A percentile compares a stretch with the other conserved stretches of the same genome.
Conservation (phyloP, 2,329 filamentous ascomycete genomes). For the Penicillium vulpinum region DNA sequence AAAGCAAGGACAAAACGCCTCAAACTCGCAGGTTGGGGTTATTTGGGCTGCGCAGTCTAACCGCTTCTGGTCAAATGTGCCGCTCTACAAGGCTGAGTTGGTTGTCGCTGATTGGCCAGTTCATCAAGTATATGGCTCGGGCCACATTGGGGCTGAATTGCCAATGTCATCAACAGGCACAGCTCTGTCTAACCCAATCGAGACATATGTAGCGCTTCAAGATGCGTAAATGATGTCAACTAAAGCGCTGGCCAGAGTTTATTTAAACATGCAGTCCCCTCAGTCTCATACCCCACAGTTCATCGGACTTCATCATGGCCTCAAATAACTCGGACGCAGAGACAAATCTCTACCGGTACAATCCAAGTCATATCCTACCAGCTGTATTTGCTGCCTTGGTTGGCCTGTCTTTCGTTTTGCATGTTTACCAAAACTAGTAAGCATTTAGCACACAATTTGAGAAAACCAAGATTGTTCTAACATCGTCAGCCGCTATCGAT, state of each 20-base stretch:
- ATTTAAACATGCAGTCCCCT: conserved; percentile 8
- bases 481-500: conserved; percentile 27
- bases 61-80: conserved; percentile 15
- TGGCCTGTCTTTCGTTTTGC: conserved; percentile 31
- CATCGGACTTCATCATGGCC: conserved; percentile 7
- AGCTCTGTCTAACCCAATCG: neutral
- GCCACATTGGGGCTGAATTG: neutral
- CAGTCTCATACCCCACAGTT: neutral
- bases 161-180: neutral
- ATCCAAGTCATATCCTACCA: conserved; percentile 36
- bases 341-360: conserved; percentile 27
- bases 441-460: neutral
- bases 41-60: conserved; percentile 10
- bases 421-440: conserved; percentile 38
- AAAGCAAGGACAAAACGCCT: neutral
- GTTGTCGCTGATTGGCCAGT: conserved; percentile 6
- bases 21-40: neutral
- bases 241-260: neutral
- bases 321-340: conserved; percentile 4
- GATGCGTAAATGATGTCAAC: neutral
- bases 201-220: neutral
- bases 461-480: neutral
- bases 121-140: neutral
- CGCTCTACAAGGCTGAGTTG: conserved; percentile 9
- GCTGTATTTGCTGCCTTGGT: conserved; percentile 35